Evolutionary conservation across 495 filamentous ascomycete genomes (phyloP), one percentile per base, ranked within the genome.

Genomic region (Aspergillus carlsbadensis): DNA sequence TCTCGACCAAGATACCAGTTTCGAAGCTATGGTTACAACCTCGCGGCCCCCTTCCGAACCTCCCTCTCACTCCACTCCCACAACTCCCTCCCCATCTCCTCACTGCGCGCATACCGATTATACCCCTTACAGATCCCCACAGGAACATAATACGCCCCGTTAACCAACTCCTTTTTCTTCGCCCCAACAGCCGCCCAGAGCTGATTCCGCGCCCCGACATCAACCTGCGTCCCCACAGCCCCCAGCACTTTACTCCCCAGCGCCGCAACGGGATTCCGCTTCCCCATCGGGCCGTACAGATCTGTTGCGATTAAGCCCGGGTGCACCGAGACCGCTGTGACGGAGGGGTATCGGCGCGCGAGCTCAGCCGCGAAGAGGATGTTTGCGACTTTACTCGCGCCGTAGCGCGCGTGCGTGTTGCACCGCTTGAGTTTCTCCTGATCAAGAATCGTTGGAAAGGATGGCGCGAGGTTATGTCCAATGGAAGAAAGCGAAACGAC

Each of bases 301-400:
- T 65, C 58, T n/a, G 72, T 75, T 21, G 65, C 10, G 14, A 71
- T 65, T 18, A 75, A 61, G 8, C 80, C 81, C 0, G 80, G 80
- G 57, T 84, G 80, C 14, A 79, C 66, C 2, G 75, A 66, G 0
- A 77, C 70, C 11, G 72, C 69, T 6, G 69, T 80, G 40, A 82
- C 70, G 0, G 57, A 61, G 7, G 74, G 64, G 42, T 84, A 73
- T 0, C 76, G 72, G 14, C 71, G 65, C 5, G 66, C 64, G 1
- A 87, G 72, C 21, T 72, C 78, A 1, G 78, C 65, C 5, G 82
- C 65, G 52, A 77, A 84, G n/a, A 86, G 71, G 45, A 86, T 76
- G 65, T 82, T 84, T 10, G 82, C 82, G 13, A 72, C 77, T 67
- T 87, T 87, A 6, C 76, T 75, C 41, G 81, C 78, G 13, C 77